phyloP scores from a whole-genome alignment of 371 early-diverging fungal species.

The Nematocida major region DNA sequence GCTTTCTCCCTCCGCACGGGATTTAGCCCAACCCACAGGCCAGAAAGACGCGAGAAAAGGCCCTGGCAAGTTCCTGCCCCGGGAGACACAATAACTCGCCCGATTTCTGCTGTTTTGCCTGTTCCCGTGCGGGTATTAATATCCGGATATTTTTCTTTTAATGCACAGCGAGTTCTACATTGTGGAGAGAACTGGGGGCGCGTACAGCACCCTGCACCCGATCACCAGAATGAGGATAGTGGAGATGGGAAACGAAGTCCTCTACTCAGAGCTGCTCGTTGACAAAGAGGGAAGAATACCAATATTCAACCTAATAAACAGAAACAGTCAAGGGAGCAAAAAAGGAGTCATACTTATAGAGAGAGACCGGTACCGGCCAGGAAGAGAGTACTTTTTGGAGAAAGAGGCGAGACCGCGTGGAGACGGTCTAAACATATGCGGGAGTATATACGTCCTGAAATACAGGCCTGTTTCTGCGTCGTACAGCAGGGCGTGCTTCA shows the following conservation, averaged over 20 bases:
- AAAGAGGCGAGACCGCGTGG: conserved; percentile 11
- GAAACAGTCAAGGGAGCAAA: not conserved
- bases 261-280: conserved; percentile 27
- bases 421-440: conserved; percentile 16
- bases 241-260: conserved; percentile 8
- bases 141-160: conserved; percentile 15
- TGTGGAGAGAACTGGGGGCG: conserved; percentile 3
- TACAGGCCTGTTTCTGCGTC: not conserved
- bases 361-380: not conserved
- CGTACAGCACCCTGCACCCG: not conserved
- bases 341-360: conserved; percentile 32
- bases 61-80: too few relatives aligned
- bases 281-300: conserved; percentile 37
- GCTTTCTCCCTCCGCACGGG: too few relatives aligned
- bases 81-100: too few relatives aligned
- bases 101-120: too few relatives aligned
- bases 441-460: conserved; percentile 11
- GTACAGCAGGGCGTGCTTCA: not conserved
- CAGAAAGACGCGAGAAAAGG: too few relatives aligned
- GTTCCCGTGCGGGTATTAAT: too few relatives aligned
- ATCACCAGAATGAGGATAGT: conserved; percentile 37
- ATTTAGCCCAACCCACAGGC: too few relatives aligned
- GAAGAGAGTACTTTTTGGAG: conserved; percentile 24
- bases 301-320: conserved; percentile 29
- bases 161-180: conserved; percentile 30